Evolutionary conservation across 1,284 basidiomycete species (phyloP), one percentile per base, ranked within the genome.

Genomic region (Ceratobasidium sp.): DNA sequence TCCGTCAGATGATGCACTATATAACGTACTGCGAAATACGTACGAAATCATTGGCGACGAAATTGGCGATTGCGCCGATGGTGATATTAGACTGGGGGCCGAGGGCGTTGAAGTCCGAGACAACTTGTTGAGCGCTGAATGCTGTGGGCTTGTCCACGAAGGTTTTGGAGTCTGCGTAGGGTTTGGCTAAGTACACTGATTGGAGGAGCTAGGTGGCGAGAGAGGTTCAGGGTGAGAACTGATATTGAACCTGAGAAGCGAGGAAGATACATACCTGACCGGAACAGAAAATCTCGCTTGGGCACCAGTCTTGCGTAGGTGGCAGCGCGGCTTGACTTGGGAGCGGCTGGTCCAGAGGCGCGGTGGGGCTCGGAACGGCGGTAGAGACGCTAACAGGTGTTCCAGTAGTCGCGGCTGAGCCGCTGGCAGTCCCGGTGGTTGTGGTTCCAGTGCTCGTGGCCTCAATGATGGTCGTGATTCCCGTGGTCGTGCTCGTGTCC

Each of bases 71-170:
- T 51, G 83, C 77, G 6, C 82, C 82, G 41, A 84, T 78, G 4
- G 86, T 85, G 51, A 83, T 79, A 69, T 96, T 86, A 44, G 85
- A 81, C 4, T 88, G 88, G 8, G 53, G 11, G 15, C 79, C 84
- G 78, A 94, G 86, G 33, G 87, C 85, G 36, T 85, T 81, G 82
- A 96, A 97, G 75, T 92, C 92, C 0, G 87, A 82, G 51, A 95
- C 84, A 7, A 95, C 93, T 69, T 87, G 84, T 76, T 90, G 88
- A 7, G 91, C 81, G 0, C 87, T 82, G 78, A 89, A 88, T 79
- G 84, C 86, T 0, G 95, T 96, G 0, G 94, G 95, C 86, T 95
- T 97, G 86, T 98, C 96, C 17, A 93, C 92, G 81, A 98, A 93
- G 0, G 93, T 95, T 84, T 98, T 98, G 67, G 91, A 91, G 82